Evolutionary conservation across 2,329 filamentous ascomycete species (phyloP).

Genomic region (Fusarium dlaminii): DNA sequence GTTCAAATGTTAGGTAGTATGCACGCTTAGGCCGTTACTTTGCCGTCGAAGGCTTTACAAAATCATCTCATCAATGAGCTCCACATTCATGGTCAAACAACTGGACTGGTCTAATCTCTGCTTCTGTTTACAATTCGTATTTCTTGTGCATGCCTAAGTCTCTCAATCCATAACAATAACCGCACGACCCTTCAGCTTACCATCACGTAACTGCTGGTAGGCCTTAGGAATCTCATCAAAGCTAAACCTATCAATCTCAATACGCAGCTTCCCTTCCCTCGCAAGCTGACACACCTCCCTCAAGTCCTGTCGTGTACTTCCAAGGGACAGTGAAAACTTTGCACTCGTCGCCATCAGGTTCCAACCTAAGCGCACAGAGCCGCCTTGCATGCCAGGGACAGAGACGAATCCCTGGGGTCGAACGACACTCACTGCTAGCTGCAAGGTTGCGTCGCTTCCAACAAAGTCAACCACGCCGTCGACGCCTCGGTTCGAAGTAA

Average conservation of each 20-base stretch:
- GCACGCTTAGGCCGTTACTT: not conserved
- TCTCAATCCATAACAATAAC: not conserved
- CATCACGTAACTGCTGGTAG: not conserved
- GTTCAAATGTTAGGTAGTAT: not conserved
- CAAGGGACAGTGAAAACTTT: not conserved
- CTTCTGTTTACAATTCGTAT: not conserved
- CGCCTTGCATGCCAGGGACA: not conserved
- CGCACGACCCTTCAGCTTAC: not conserved
- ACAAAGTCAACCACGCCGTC: not conserved
- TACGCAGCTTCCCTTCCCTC: not conserved
- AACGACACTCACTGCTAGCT: not conserved
- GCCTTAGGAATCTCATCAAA: not conserved
- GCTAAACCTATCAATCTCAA: not conserved
- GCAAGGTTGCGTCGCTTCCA: not conserved
- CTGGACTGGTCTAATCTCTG: not conserved
- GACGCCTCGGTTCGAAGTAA: not conserved
- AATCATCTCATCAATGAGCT: not conserved
- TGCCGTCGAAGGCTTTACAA: not conserved
- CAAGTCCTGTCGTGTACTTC: not conserved
- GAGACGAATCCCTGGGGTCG: not conserved
- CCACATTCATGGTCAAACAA: not conserved
- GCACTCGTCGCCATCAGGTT: not conserved
- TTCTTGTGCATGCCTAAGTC: fast-evolving
- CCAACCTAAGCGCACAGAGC: not conserved
- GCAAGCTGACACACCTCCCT: not conserved